phyloP scores from a whole-genome alignment of 2,329 filamentous ascomycete genomes.

The Tricladium varicosporioides region DNA sequence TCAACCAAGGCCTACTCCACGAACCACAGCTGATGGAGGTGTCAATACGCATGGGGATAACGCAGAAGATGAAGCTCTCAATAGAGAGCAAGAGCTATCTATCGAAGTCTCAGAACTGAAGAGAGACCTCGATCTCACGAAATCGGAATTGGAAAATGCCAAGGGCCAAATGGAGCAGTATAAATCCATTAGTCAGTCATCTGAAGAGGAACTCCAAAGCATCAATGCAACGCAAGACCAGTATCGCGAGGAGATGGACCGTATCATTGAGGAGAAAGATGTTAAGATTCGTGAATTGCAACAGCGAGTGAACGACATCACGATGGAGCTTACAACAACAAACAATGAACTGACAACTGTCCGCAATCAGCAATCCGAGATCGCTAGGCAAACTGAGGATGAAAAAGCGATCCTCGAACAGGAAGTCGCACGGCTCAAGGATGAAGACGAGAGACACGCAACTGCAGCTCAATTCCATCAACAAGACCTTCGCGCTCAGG shows the following conservation, averaged over 20 bases:
- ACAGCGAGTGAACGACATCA: conserved; percentile 80
- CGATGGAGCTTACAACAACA: conserved; percentile 74
- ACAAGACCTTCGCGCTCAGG: conserved; percentile 88
- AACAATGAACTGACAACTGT: conserved; percentile 80
- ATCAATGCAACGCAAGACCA: conserved; percentile 79
- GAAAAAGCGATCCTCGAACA: conserved; percentile 77
- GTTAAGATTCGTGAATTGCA: conserved; percentile 76
- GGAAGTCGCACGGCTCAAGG: conserved; percentile 77
- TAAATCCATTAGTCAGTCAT: conserved; percentile 79
- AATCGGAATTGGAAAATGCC: conserved; percentile 75
- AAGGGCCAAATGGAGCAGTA: conserved; percentile 84
- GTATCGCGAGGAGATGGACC: conserved; percentile 83
- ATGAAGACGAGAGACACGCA: conserved; percentile 76
- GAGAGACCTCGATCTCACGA: conserved; percentile 79
- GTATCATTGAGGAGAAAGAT: conserved; percentile 73
- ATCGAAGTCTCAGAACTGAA: conserved; percentile 84
- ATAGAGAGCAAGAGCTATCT: conserved; percentile 74
- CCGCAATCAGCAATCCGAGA: conserved; percentile 77
- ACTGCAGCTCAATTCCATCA: conserved; percentile 83
- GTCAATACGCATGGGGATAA: conserved; percentile 43
- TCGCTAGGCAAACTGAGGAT: conserved; percentile 68
- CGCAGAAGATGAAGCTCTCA: conserved; percentile 56
- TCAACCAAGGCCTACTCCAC: conserved; percentile 72
- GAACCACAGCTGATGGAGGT: conserved; percentile 45
- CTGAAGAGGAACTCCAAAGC: conserved; percentile 83